These are phyloP conservation scores for Pythium sukuiense DNA, from an alignment of 352 stramenopile species.

Conservation along the genomic window DNA sequence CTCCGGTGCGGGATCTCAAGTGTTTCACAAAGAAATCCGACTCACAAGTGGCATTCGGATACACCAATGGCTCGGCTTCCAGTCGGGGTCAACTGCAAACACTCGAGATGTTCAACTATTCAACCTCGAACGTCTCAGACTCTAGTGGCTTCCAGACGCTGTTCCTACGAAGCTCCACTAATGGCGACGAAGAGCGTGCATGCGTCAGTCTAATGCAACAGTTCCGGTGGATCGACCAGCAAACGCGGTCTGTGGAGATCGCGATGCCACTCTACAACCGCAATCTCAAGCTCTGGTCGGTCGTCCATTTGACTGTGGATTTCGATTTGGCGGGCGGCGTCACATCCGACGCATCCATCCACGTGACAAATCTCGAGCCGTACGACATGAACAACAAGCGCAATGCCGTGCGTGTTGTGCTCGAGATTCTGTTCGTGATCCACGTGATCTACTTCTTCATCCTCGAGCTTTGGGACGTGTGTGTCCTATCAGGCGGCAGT, in stretches of 20 bases:
- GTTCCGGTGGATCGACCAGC: constrained; percentile 56
- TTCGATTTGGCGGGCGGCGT: constrained; percentile 67
- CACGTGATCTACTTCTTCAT: constrained; percentile 66
- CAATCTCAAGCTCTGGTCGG: constrained; percentile 61
- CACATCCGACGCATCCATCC: constrained; percentile 38
- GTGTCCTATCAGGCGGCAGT: constrained; percentile 56
- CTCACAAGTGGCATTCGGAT: constrained; percentile 38
- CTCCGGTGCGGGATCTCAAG: constrained; percentile 34
- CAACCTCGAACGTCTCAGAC: constrained; percentile 33
- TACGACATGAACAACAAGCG: constrained; percentile 56
- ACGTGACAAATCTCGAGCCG: constrained; percentile 64
- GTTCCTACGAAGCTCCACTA: constrained; percentile 49
- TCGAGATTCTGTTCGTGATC: constrained; percentile 47
- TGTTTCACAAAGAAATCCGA: constrained; percentile 42
- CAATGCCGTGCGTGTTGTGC: constrained; percentile 43
- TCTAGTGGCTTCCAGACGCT: constrained; percentile 57
- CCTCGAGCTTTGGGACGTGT: constrained; percentile 65
- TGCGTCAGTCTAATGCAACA: constrained; percentile 40
- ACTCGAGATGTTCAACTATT: constrained; percentile 67
- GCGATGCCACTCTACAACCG: constrained; percentile 63
- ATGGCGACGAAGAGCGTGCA: constrained; percentile 30
- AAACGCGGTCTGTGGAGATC: constrained; percentile 58
- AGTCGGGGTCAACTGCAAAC: constrained; percentile 27
- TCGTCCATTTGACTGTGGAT: constrained; percentile 52
- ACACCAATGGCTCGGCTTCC: constrained; percentile 35